Evolutionary conservation across 768 basidiomycete genomes (phyloP), one percentile per base, ranked within the genome.

Genomic region (Lentinula lateritia): DNA sequence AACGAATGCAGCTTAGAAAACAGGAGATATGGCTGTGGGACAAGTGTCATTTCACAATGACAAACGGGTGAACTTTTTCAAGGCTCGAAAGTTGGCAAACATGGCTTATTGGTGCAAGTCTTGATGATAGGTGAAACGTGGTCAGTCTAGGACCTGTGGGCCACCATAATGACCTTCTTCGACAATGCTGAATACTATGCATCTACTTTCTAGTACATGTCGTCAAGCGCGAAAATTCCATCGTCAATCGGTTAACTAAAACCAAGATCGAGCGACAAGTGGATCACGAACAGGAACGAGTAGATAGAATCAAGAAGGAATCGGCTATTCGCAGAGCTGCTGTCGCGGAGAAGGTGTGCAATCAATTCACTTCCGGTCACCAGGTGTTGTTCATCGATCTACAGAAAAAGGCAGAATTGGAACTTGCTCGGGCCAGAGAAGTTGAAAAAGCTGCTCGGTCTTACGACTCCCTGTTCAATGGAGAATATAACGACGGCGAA

Each of bases 1-100:
- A n/a, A 34, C 35, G 16, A 23, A 52, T 7, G 35, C 52, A 2
- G 18, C 50, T 15, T 68, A 95, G 92, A 99, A 99, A 93, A 89
- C 91, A 6, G 96, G 96, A 3, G 94, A 96, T 70, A 98, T 97
- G 94, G 95, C 93, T 2, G 88, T 96, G 3, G 97, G 97, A 0
- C 90, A 95, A 68, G 97, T 99, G 0, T 91, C 93, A 0, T 98
- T 99, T 72, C 92, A 98, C 66, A 90, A 79, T 61, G 93, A 97
- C 69, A 94, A 96, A 70, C 81, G 80, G 74, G 93, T 93, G 64
- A 42, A 42, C 80, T 18, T 15, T 36, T 28, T 43, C 20, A 10
- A 46, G 13, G 58, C 16, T 52, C 18, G 13, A 41, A 52, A 52
- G 8, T 62, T 59, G 45, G 63, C 9, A 53, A 45, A 50, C 58